These are phyloP conservation scores for Fragilaria crotonensis DNA, from an alignment of 108 stramenopile species.

Conservation along the genomic window DNA sequence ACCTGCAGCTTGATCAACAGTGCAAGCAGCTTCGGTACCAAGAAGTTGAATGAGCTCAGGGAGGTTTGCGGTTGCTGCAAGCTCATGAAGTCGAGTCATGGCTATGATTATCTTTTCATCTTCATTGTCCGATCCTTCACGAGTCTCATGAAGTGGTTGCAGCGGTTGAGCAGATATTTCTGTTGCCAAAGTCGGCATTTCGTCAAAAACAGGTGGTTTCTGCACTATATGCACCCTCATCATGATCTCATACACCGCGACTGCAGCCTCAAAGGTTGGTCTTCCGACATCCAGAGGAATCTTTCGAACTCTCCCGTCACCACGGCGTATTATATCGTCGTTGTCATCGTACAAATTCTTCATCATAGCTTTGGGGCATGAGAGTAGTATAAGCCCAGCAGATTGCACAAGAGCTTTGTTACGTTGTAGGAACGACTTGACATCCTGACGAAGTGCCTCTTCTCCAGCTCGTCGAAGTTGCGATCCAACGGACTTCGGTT, in stretches of 20 bases:
- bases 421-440: conserved; percentile 33
- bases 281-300: conserved; percentile 78
- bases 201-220: neutral
- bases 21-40: conserved; percentile 16
- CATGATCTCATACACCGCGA: conserved; percentile 30
- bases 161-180: no score
- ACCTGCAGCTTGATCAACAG: conserved; percentile 30
- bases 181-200: no score
- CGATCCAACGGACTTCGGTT: conserved; percentile 74
- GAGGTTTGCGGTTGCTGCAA: conserved; percentile 53
- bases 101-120: conserved; percentile 16
- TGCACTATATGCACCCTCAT: conserved; percentile 24
- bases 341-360: conserved; percentile 24
- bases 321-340: no score
- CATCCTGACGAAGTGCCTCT: conserved; percentile 51
- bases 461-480: conserved; percentile 82
- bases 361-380: conserved; percentile 50
- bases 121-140: neutral
- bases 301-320: conserved; percentile 50
- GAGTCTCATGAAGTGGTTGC: neutral
- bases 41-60: conserved; percentile 30
- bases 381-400: conserved; percentile 22
- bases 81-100: conserved; percentile 51
- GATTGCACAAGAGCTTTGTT: conserved; percentile 34
- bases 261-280: conserved; percentile 44